These are phyloP conservation scores for Leishmania braziliensis DNA, from an alignment of 208 protist genomes.

Conservation along the genomic window DNA sequence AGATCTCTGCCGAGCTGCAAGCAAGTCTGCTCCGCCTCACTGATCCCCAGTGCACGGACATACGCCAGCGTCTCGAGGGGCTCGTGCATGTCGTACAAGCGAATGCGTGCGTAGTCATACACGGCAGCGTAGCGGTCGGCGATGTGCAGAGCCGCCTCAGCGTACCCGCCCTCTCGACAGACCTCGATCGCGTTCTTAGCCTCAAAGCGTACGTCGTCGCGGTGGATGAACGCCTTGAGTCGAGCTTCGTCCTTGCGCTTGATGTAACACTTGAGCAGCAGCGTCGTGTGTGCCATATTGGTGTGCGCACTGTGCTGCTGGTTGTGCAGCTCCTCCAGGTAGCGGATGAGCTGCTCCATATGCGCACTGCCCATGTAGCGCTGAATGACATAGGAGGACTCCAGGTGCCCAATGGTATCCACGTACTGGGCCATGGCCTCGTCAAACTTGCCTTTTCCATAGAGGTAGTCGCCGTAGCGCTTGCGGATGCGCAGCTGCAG, in stretches of 20 bases:
- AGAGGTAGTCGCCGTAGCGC: constrained; percentile 95
- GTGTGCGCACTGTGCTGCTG: constrained; percentile 54
- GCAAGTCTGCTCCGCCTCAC: constrained; percentile 83
- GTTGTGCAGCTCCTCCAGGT: constrained; percentile 91
- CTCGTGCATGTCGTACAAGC: constrained; percentile 77
- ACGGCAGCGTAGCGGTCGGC: constrained; percentile 81
- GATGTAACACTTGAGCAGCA: constrained; percentile 97
- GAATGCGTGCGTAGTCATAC: constrained; percentile 89
- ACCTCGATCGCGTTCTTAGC: constrained; percentile 95
- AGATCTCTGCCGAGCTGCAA: constrained; percentile 89
- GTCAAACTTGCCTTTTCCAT: constrained; percentile 70
- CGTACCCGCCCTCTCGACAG: constrained; percentile 91
- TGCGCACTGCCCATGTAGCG: constrained; percentile 95
- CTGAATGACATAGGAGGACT: constrained; percentile 97
- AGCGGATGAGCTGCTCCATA: constrained; percentile 94
- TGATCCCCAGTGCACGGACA: constrained; percentile 76
- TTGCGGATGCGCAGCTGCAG: constrained; percentile 93
- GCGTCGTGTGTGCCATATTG: constrained; percentile 95
- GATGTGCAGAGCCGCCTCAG: constrained; percentile 86
- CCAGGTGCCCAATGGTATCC: constrained; percentile 92
- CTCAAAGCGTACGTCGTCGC: constrained; percentile 91
- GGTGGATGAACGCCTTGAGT: constrained; percentile 92
- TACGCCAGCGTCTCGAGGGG: constrained; percentile 62
- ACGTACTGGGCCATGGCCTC: constrained; percentile 95
- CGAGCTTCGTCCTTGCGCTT: constrained; percentile 93